Evolutionary conservation across 192 early-diverging fungal species (phyloP), one percentile per base, ranked within the genome.

Genomic region (Podila minutissima): DNA sequence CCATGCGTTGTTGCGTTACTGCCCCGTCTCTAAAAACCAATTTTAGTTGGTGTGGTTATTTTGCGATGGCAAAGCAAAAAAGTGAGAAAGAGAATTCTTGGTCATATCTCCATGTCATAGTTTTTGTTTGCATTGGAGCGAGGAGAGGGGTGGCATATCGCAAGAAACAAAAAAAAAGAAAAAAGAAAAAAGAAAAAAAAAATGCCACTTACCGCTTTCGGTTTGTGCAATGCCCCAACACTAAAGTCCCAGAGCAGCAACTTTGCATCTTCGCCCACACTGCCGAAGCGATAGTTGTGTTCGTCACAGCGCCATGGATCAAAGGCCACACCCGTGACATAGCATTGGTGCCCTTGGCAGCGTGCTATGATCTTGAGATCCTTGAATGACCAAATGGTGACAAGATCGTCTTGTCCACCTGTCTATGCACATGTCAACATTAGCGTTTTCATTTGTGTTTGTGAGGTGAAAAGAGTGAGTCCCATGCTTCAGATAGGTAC

Each of bases 161-260:
- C 24, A 8, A 38, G 1, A n/a, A 8, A 6, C 46, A 24, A 28
- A 35, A 11, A 53, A 29, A 46, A 38, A 35, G 50, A 22, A 49
- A 59, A 31, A 46, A 32, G 3, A 62, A 28, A 15, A 2, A 38
- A 38, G 32, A 66, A 20, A 7, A 11, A 31, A 28, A 17, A 12
- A 32, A 12, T 15, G 49, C 4, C 19, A 75, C 87, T 79, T 89
- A 88, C 86, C 60, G 83, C 83, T 67, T 92, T 91, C 5, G 96
- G 95, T 13, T 92, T 87, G 67, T 93, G 93, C 32, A 98, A 77
- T 2, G 91, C 88, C 12, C 87, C 75, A 12, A 95, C 86, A 58
- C 93, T 93, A 78, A 99, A 97, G 78, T 99, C 97, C 96, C 97
- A 98, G 13, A 99, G 75, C n/a, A 94, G 77, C 4, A 99, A 70